These are phyloP conservation scores for Rhododendron simsii DNA, from an alignment of 148 eudicot genomes.

Conservation along the genomic window DNA sequence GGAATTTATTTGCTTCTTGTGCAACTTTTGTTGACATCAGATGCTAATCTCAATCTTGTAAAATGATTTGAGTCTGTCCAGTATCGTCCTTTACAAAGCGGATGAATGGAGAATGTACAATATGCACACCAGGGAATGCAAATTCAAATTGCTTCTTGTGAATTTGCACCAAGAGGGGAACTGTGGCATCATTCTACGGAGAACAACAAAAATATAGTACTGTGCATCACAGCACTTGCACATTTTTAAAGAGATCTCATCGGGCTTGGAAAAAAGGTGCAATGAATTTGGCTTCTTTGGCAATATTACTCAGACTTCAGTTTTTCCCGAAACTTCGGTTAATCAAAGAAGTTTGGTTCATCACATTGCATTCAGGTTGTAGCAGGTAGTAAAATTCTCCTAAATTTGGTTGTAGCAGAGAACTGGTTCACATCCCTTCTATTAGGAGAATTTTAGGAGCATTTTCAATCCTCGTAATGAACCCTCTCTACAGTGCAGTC, in stretches of 20 bases:
- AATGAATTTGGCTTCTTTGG: background rate
- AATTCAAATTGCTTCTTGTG: background rate
- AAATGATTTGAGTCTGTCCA: background rate
- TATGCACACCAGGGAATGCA: background rate
- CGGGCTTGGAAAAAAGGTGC: background rate
- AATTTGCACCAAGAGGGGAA: background rate
- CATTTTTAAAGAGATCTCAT: background rate
- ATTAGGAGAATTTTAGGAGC: background rate
- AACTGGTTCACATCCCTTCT: background rate
- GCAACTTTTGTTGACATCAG: background rate
- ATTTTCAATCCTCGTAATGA: background rate
- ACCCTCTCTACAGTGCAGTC: background rate
- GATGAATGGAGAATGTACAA: background rate
- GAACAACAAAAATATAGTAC: background rate
- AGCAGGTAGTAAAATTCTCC: background rate
- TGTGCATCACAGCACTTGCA: background rate
- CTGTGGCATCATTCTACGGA: background rate
- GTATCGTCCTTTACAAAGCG: background rate
- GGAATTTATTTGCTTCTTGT: background rate
- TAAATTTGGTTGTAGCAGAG: background rate
- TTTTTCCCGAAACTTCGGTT: background rate
- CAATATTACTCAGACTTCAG: background rate
- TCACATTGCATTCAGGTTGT: background rate
- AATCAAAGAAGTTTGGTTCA: background rate
- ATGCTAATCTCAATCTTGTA: background rate